Evolutionary conservation across 164 flowering plant species (phyloP).

Genomic region (Aristolochia californica): DNA sequence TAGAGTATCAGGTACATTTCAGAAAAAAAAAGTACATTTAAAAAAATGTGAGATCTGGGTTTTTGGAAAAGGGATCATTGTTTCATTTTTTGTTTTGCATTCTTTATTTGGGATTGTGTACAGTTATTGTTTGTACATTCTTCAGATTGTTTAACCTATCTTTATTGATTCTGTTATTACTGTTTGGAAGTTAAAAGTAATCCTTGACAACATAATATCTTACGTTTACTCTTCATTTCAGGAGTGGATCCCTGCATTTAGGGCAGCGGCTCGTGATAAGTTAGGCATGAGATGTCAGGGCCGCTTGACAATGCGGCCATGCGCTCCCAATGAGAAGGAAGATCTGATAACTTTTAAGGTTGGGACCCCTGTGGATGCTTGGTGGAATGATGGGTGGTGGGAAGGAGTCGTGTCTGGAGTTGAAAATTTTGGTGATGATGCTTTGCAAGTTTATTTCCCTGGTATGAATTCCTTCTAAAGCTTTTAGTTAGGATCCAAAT

Average conservation of each 20-base stretch:
- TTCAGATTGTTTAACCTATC: too few relatives aligned
- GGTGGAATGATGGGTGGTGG: constrained; percentile 99
- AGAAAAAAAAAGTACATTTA: too few relatives aligned
- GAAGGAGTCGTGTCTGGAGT: constrained; percentile 70
- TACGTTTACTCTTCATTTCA: constrained; percentile 12
- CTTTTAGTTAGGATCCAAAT: neutral
- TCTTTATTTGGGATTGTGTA: too few relatives aligned
- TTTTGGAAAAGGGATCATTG: too few relatives aligned
- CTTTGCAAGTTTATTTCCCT: constrained; percentile 65
- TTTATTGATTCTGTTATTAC: too few relatives aligned
- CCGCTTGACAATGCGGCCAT: constrained; percentile 70
- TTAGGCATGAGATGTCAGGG: constrained; percentile 67
- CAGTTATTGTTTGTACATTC: too few relatives aligned
- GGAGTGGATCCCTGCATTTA: constrained; percentile 85
- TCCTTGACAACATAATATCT: neutral
- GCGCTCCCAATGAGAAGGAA: constrained; percentile 22
- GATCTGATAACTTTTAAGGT: constrained; percentile 25
- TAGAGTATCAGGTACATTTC: too few relatives aligned
- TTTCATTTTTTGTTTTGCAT: too few relatives aligned
- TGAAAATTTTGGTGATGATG: constrained; percentile 19
- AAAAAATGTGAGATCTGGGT: too few relatives aligned
- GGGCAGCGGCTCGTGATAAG: constrained; percentile 63
- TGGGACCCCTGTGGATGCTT: constrained; percentile 82
- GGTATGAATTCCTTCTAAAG: constrained; percentile 28
- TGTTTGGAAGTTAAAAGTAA: neutral